Percentiles rank a stretch among this genome's conserved stretches.
Evolutionary conservation across 2,329 filamentous ascomycete genomes (phyloP).

Genomic region (Botryosphaeria agaves): DNA sequence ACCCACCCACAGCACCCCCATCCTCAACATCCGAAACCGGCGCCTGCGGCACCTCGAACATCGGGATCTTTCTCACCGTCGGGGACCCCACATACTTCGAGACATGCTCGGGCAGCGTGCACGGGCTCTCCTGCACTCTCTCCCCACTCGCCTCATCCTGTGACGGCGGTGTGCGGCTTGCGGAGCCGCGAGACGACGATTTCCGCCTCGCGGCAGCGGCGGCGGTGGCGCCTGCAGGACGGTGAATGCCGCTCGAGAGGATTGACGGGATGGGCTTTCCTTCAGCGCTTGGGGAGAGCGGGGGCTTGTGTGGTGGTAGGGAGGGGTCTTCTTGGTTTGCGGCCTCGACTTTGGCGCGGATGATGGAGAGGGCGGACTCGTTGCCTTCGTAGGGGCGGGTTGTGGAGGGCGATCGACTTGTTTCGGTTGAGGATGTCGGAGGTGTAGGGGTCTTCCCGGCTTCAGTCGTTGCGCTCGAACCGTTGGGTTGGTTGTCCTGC

Average conservation of each 20-base stretch:
- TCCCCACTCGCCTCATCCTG: not conserved
- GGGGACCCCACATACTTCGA: slow-evolving; percentile 1
- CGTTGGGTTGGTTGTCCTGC: slow-evolving; percentile 1
- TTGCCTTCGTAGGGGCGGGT: slow-evolving; percentile 9
- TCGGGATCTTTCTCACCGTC: slow-evolving; percentile 16
- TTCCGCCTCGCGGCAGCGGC: not conserved
- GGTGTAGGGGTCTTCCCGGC: not conserved
- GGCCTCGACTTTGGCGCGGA: slow-evolving; percentile 10
- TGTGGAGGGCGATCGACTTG: slow-evolving; percentile 1
- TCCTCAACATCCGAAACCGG: slow-evolving; percentile 24
- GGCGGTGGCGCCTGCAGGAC: too few species aligned
- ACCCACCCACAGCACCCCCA: too few species aligned
- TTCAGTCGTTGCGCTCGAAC: not conserved
- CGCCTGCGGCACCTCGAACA: slow-evolving; percentile 24
- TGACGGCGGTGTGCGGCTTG: not conserved
- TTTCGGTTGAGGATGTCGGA: too few species aligned
- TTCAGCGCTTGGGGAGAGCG: not conserved
- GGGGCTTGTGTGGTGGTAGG: slow-evolving; percentile 3
- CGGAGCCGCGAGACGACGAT: not conserved
- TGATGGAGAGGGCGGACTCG: slow-evolving; percentile 8
- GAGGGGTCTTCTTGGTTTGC: slow-evolving; percentile 7
- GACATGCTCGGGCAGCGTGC: not conserved
- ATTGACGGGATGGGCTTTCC: too few species aligned
- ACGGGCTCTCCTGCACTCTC: not conserved
- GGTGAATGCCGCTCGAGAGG: too few species aligned